A percentile compares a stretch with the other conserved stretches of the same genome.
Evolutionary conservation across 768 basidiomycete genomes (phyloP).

Genomic region (Lactarius sp.): DNA sequence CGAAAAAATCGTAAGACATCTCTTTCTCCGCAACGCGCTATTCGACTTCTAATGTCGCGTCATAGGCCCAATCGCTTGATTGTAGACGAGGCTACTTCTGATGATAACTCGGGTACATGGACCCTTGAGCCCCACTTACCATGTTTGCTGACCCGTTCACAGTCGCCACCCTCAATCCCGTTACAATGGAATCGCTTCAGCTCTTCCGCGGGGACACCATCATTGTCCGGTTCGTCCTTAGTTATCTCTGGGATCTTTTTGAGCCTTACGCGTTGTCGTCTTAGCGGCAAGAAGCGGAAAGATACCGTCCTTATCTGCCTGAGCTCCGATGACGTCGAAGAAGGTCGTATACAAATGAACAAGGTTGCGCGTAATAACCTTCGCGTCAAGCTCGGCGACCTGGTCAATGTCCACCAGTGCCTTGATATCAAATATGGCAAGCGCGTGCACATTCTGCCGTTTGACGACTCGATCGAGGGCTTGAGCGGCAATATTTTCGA

Average conservation of each 20-base stretch:
- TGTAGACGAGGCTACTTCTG: conserved; percentile 88
- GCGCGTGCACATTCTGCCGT: conserved; percentile 92
- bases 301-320: conserved; percentile 97
- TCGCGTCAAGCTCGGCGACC: conserved; percentile 94
- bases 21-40: conserved; percentile 19
- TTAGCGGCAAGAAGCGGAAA: conserved; percentile 92
- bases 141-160: neutral
- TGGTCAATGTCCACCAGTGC: conserved; percentile 94
- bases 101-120: conserved; percentile 88
- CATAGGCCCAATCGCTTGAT: conserved; percentile 92
- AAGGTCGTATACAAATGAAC: conserved; percentile 97
- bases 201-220: conserved; percentile 98
- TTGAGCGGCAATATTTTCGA: conserved; percentile 98
- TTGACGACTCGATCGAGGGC: conserved; percentile 98
- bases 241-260: neutral
- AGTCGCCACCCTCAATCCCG: conserved; percentile 94
- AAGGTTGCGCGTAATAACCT: conserved; percentile 99
- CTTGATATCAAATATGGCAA: conserved; percentile 99
- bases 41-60: conserved; percentile 23
- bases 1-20: conserved; percentile 88
- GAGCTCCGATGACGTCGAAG: conserved; percentile 93
- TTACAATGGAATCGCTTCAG: conserved; percentile 90
- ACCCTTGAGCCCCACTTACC: neutral
- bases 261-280: conserved; percentile 1
- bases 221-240: conserved; percentile 69